Base-by-base conservation (phyloP, 2,329 filamentous ascomycete species). In the Diaporthe citri region DNA sequence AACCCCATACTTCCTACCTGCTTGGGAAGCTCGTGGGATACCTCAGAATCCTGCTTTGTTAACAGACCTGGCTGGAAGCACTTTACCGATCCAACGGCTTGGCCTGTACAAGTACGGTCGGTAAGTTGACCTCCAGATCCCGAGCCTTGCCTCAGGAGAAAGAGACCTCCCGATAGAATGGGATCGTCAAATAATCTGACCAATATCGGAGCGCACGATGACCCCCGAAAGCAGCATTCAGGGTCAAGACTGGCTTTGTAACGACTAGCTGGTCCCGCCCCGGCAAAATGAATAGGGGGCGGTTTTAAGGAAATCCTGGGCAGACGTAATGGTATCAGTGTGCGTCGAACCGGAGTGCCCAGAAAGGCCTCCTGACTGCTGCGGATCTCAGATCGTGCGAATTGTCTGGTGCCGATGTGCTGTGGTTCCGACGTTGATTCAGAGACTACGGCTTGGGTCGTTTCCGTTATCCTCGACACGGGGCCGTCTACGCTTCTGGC, bases 311-410 rank as follows among this genome's bases (percentile, higher is more conserved):
- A 20, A 41, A 28, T 28, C n/a, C 64, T 69, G 64, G 64, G 64
- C 64, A 69, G 64, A 69, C 64, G 64, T 55, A 69, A 69, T 55
- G 48, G 64, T 67, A 52, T 67, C 64, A 67, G 31, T 67, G 17
- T 67, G 12, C 28, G 64, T 39, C 31, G n/a, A 67, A n/a, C 20
- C 25, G 46, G 64, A 39, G 31, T 36, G 28, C 15, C 64, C 46
- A 36, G 31, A 4, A 34, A 36, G 43, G 31, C 64, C 64, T 67
- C 46, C 41, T 66, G 62, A 34, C 25, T 48, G 43, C 43, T 48
- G 62, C 62, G 62, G 59, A 48, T 36, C 62, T 48, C 43, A 17
- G 62, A 48, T 31, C 20, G 28, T 25, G 62, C 62, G 12, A 51
- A 36, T 66, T 51, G 28, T 51, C 5, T 51, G 62, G 62, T 66